These are phyloP conservation scores for Musa beccarii DNA, from an alignment of 176 grass and related monocot genomes.

Conservation along the genomic window DNA sequence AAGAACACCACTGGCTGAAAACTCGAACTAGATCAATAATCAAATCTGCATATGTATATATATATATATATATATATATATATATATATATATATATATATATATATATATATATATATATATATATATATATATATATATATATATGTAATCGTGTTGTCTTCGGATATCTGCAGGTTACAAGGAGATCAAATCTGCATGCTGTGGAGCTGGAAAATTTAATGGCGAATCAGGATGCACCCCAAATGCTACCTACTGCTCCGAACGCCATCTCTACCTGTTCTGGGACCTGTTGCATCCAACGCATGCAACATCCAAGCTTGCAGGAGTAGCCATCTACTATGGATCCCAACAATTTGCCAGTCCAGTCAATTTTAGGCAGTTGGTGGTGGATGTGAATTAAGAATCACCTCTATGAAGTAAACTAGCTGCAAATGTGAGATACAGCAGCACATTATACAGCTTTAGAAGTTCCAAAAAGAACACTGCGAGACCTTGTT, in stretches of 20 bases:
- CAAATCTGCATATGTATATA: no score
- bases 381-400: constrained; percentile 41
- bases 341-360: constrained; percentile 24
- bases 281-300: constrained; percentile 73
- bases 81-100: no score
- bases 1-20: no score
- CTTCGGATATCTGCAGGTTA: constrained; percentile 11
- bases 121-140: no score
- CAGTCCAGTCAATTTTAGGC: constrained; percentile 46
- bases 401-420: constrained; percentile 1
- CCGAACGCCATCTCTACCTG: constrained; percentile 26
- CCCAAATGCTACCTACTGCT: constrained; percentile 36
- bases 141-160: no score
- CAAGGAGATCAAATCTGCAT: constrained; percentile 19
- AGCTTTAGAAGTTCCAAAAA: no score
- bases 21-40: no score
- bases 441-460: no score
- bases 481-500: no score
- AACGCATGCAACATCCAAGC: constrained; percentile 18
- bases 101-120: no score
- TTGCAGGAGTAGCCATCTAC: constrained; percentile 28
- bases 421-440: no score
- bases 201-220: constrained; percentile 24
- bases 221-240: constrained; percentile 22
- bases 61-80: no score